These are phyloP conservation scores for Centaurea solstitialis DNA, from an alignment of 129 eudicot species.

Conservation along the genomic window DNA sequence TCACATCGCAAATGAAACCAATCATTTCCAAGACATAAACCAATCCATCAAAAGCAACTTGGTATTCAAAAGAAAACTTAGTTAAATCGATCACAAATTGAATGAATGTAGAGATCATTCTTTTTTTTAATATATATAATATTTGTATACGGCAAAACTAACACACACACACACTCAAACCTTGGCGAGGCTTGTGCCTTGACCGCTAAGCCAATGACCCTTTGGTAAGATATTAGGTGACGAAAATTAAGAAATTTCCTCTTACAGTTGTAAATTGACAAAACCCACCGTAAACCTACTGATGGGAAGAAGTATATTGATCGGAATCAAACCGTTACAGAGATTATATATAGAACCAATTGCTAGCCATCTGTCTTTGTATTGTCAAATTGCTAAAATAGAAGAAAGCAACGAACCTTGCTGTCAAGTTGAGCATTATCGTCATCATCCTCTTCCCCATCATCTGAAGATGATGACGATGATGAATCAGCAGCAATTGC, in stretches of 20 bases:
- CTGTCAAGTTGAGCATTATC: conserved; percentile 43
- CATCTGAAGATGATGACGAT: conserved; percentile 53
- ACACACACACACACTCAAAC: neutral
- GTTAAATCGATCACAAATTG: neutral
- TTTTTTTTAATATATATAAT: neutral
- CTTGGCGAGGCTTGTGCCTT: neutral
- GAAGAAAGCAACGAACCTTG: conserved; percentile 43
- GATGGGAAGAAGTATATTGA: neutral
- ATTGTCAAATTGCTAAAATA: neutral
- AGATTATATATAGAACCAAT: neutral
- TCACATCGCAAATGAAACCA: neutral
- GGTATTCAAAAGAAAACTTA: neutral
- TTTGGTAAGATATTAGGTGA: neutral
- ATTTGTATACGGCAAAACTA: neutral
- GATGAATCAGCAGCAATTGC: conserved; percentile 78
- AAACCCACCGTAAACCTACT: neutral
- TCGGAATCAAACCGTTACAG: neutral
- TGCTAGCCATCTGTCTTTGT: neutral
- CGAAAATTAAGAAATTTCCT: neutral
- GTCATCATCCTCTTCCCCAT: conserved; percentile 67
- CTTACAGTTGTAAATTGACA: neutral
- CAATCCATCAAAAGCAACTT: neutral
- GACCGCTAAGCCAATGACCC: neutral
- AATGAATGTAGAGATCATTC: neutral
- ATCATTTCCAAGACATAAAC: neutral